These are phyloP conservation scores for Xylaria bambusicola DNA, from an alignment of 495 filamentous ascomycete species.

Conservation along the genomic window DNA sequence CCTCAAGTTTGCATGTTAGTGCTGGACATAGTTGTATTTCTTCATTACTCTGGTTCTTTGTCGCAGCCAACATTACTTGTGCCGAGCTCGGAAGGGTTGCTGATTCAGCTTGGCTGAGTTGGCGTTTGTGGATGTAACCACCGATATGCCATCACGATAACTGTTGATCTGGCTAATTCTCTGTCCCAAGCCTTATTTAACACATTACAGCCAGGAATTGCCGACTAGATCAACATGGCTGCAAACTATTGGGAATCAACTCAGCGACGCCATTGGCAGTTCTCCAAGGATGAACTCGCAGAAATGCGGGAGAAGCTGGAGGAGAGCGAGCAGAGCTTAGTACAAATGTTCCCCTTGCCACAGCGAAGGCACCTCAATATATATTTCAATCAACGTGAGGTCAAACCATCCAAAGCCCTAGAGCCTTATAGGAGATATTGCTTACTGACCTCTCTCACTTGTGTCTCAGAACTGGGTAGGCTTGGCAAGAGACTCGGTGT, in stretches of 20 bases:
- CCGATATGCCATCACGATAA: constrained; percentile 7
- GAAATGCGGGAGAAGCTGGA: constrained; percentile 72
- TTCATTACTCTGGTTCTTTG: too few relatives aligned
- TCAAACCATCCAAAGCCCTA: too few relatives aligned
- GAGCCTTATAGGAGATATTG: too few relatives aligned
- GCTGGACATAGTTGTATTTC: too few relatives aligned
- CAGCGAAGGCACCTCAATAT: constrained; percentile 82
- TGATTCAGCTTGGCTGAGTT: not conserved
- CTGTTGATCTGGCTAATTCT: constrained; percentile 9
- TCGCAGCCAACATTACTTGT: too few relatives aligned
- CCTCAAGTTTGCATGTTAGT: too few relatives aligned
- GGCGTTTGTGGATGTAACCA: not conserved
- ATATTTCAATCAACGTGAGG: constrained; percentile 85
- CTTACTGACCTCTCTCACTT: too few relatives aligned
- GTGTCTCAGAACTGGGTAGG: constrained; percentile 68
- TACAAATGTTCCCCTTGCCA: constrained; percentile 79
- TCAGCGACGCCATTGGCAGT: constrained; percentile 87
- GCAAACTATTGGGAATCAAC: constrained; percentile 97
- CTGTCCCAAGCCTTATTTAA: constrained; percentile 1
- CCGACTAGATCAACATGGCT: constrained; percentile 63
- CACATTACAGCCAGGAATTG: too few relatives aligned
- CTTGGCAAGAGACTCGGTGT: constrained; percentile 78
- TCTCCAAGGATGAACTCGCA: constrained; percentile 74
- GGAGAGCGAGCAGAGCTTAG: constrained; percentile 66
- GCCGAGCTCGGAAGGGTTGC: too few relatives aligned